Conservation (phyloP, 257 asterid genomes). For the Primulina huaijiensis region DNA sequence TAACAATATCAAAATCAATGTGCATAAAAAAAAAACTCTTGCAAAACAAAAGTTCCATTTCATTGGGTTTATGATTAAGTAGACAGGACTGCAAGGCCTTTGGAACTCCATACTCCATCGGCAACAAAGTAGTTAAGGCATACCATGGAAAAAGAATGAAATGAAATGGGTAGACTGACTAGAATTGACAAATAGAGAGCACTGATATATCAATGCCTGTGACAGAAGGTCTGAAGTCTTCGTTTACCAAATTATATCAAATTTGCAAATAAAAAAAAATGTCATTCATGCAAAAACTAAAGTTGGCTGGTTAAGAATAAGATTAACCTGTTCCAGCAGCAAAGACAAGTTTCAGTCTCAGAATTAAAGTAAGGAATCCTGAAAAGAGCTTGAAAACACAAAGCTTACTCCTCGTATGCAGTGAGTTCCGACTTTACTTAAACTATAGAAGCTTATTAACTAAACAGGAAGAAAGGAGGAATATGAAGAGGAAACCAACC, state of each 20-base stretch:
- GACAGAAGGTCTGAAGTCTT: too few relatives aligned
- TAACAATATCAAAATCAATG: neutral
- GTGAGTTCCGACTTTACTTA: neutral
- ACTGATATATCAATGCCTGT: neutral
- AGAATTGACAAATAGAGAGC: neutral
- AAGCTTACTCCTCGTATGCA: conserved; percentile 4
- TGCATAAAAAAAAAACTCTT: neutral
- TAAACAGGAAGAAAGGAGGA: neutral
- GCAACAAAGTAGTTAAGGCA: neutral
- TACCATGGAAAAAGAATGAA: neutral
- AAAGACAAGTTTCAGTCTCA: neutral
- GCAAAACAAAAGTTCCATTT: neutral
- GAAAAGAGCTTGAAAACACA: conserved; percentile 12
- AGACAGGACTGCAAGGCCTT: neutral
- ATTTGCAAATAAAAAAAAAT: neutral
- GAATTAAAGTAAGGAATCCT: conserved; percentile 18
- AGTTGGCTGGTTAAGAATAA: neutral
- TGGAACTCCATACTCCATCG: neutral
- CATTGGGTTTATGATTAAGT: neutral
- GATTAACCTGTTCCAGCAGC: neutral
- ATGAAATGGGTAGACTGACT: neutral
- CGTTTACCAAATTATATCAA: neutral
- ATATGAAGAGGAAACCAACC: conserved; percentile 29
- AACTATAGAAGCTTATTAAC: conserved; percentile 3
- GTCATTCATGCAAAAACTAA: neutral